Conservation (phyloP, 768 basidiomycete genomes). For the Chlorophyllum brunneum region DNA sequence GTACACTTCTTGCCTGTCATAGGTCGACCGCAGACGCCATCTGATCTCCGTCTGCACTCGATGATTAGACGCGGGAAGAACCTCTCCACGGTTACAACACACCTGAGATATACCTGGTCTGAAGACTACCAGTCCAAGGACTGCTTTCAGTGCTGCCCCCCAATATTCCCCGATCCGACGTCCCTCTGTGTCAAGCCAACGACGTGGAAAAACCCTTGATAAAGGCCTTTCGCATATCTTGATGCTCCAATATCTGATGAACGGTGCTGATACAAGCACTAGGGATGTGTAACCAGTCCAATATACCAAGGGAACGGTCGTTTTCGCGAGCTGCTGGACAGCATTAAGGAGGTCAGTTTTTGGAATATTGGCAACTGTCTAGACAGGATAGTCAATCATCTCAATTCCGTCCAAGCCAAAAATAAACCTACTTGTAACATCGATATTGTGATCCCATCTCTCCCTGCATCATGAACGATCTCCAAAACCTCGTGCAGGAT, state of each 20-base stretch:
- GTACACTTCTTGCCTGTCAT: constrained; percentile 70
- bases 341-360: constrained; percentile 1
- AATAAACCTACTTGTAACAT: background rate
- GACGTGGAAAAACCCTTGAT: constrained; percentile 55
- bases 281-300: constrained; percentile 62
- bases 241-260: constrained; percentile 54
- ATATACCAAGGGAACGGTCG: constrained; percentile 52
- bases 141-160: constrained; percentile 68
- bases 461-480: constrained; percentile 30
- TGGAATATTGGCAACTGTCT: background rate
- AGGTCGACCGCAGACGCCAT: constrained; percentile 68
- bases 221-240: constrained; percentile 41
- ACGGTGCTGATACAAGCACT: constrained; percentile 52
- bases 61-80: constrained; percentile 6
- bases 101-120: constrained; percentile 77
- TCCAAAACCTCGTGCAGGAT: constrained; percentile 32
- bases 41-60: constrained; percentile 55
- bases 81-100: constrained; percentile 18
- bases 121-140: constrained; percentile 61
- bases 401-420: background rate
- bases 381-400: background rate
- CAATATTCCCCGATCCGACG: constrained; percentile 56
- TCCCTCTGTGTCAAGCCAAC: constrained; percentile 78
- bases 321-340: constrained; percentile 34
- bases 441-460: constrained; percentile 34